Base-by-base conservation (phyloP, 495 filamentous ascomycete species). In the Penicillium egyptiacum region DNA sequence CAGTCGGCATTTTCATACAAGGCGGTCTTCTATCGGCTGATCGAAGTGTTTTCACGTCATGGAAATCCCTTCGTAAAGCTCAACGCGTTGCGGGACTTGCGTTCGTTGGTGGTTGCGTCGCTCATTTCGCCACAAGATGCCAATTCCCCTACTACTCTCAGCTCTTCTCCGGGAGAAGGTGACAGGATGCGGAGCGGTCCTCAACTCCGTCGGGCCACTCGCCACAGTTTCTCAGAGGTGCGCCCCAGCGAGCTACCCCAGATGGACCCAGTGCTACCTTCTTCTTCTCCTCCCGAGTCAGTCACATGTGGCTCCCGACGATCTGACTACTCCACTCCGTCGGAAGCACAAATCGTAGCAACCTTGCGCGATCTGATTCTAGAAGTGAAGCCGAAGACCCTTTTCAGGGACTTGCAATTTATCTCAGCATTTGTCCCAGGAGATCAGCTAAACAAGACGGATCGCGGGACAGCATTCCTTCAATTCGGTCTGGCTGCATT, bases 321-420 rank as follows among this genome's bases (percentile, higher is more conserved):
- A 17, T 75, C 76, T 4, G 71, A 75, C 63, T 60, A 75, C 65
- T 54, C 67, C 42, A 55, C 75, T 59, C 70, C 72, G 64, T 57
- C 76, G 63, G 61, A 89, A 75, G 66, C 80, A 62, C 53, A 84
- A 69, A 91, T 96, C 23, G 86, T 92, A 30, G 84, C 88, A 45
- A 82, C 91, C 8, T 74, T 98, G 1, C 86, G 92, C 52, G 79
- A 83, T 6, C 82, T 98, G 16, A 91, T 98, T 70, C 82, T 75
- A 9, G 81, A 87, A 12, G 81, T 93, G 54, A 87, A 94, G 43
- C 93, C 94, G 1, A 90, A 88, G 71, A 93, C 93, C 0, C 80
- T 98, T 1, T 98, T 96, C 78, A 89, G 94, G 26, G 94, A 98
- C 67, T 75, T 98, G 9, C 94, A 98, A 66, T 96, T 90, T 67